phyloP scores from a whole-genome alignment of 2,329 filamentous ascomycete genomes.

The Metarhizium sp. region DNA sequence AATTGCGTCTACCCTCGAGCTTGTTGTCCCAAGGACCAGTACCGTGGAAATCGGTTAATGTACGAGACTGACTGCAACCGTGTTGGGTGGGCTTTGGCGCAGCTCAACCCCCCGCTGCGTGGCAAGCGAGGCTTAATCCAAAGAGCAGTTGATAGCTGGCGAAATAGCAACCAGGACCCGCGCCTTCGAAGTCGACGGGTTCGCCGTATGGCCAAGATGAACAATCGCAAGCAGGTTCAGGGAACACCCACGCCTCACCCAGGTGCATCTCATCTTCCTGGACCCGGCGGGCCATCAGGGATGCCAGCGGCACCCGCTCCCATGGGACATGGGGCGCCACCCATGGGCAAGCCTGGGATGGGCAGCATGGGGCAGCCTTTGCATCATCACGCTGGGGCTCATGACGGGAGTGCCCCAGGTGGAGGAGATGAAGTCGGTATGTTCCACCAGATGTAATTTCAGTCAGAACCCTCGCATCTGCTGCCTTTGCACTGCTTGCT shows the following conservation, averaged over 20 bases:
- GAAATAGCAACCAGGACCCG: conserved; percentile 96
- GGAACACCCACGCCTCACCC: conserved; percentile 48
- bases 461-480: conserved; percentile 22
- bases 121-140: conserved; percentile 95
- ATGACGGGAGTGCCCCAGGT: conserved; percentile 50
- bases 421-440: conserved; percentile 89
- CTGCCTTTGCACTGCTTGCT: conserved; percentile 27
- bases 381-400: conserved; percentile 48
- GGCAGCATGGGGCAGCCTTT: conserved; percentile 54
- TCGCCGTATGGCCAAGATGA: conserved; percentile 92
- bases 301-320: conserved; percentile 52
- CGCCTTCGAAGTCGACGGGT: conserved; percentile 84
- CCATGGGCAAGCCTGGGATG: conserved; percentile 59
- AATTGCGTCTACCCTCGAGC: conserved; percentile 97
- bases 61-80: conserved; percentile 99
- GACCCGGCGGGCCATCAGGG: conserved; percentile 54
- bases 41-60: conserved; percentile 87
- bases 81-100: conserved; percentile 96
- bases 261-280: conserved; percentile 53
- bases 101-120: conserved; percentile 81
- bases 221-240: conserved; percentile 66
- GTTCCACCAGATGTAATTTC: conserved; percentile 75
- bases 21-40: conserved; percentile 90
- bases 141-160: conserved; percentile 94
- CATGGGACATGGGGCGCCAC: conserved; percentile 46